Conservation (phyloP, 2,329 filamentous ascomycete species). For the Exophiala sp. region DNA sequence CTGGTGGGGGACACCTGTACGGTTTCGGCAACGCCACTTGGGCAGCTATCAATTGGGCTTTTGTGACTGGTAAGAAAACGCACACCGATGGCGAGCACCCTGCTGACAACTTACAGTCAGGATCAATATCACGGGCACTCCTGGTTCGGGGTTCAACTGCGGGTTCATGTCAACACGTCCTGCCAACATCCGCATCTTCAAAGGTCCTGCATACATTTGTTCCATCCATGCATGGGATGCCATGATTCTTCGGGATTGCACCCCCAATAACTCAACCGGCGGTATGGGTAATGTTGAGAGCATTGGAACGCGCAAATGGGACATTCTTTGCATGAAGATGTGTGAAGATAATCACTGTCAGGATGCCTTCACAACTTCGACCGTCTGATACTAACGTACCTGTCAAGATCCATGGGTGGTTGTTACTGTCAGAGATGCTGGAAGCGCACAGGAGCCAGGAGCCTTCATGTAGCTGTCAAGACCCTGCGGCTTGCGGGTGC, state of each 20-base stretch:
- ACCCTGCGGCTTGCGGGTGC: too few relatives aligned
- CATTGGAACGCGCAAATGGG: conserved; percentile 1
- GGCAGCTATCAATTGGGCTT: neutral
- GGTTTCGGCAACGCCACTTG: neutral
- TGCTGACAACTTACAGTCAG: neutral
- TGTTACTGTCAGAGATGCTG: conserved; percentile 5
- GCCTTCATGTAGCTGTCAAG: too few relatives aligned
- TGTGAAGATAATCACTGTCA: conserved; percentile 6
- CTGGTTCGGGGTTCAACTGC: neutral
- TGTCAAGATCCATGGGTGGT: conserved; percentile 8
- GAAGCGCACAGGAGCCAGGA: neutral
- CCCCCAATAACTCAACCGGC: neutral
- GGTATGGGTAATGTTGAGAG: neutral
- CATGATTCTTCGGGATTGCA: conserved; percentile 7
- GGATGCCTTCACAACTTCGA: neutral
- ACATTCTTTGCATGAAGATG: conserved; percentile 10
- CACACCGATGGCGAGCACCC: too few relatives aligned
- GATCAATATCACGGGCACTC: neutral
- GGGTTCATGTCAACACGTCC: conserved; percentile 1
- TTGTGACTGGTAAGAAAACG: neutral
- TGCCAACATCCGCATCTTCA: conserved; percentile 9
- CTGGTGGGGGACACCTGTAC: conserved; percentile 1
- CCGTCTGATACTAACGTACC: neutral
- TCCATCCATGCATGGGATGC: neutral
- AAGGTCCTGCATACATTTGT: neutral